Conservation (phyloP, 1,139 yeast species). For the Hemisphaericaspora subhashii region DNA sequence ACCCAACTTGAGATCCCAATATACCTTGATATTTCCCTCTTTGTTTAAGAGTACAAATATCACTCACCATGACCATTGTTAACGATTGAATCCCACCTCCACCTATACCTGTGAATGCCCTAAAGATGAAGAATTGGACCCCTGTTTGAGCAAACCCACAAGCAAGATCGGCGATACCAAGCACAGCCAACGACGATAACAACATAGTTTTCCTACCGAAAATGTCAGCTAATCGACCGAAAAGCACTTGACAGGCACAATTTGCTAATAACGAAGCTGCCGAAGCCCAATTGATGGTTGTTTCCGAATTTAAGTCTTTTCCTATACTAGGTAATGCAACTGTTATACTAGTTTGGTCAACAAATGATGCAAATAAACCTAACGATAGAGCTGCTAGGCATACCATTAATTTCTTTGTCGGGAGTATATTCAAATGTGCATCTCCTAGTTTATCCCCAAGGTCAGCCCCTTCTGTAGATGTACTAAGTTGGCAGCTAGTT, state of each 20-base stretch:
- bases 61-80: conserved; percentile 46
- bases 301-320: conserved; percentile 33
- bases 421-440: conserved; percentile 30
- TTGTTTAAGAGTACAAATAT: conserved; percentile 40
- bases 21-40: conserved; percentile 48
- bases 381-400: conserved; percentile 28
- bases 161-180: conserved; percentile 40
- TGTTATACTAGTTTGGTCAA: conserved; percentile 44
- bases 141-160: conserved; percentile 43
- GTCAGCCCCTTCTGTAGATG: conserved; percentile 6
- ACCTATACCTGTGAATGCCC: conserved; percentile 47
- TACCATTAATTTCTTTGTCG: conserved; percentile 23
- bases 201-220: conserved; percentile 45
- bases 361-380: conserved; percentile 35
- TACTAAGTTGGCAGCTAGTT: not conserved
- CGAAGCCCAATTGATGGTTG: conserved; percentile 49
- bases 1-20: conserved; percentile 50
- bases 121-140: conserved; percentile 37
- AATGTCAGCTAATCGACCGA: conserved; percentile 43
- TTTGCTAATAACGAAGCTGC: conserved; percentile 48
- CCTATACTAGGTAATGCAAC: conserved; percentile 45
- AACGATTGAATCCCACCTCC: conserved; percentile 46
- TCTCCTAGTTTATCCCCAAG: conserved; percentile 26
- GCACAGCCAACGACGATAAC: conserved; percentile 29
- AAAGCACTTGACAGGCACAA: conserved; percentile 43